These are phyloP conservation scores for Phytophthora colocasiae DNA, from an alignment of 352 stramenopile species.

Conservation along the genomic window DNA sequence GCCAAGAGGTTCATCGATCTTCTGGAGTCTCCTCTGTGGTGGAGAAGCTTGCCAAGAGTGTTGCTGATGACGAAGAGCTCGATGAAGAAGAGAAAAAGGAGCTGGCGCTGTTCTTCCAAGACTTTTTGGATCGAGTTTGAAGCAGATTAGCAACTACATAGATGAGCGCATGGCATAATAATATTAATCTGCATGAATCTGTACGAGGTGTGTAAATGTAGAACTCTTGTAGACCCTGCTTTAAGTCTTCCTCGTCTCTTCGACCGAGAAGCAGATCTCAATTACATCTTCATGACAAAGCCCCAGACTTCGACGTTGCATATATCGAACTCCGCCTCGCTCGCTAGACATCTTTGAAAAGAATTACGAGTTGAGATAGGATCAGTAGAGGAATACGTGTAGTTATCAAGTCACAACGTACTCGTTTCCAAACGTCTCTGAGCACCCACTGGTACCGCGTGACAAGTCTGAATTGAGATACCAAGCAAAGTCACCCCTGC, in stretches of 20 bases:
- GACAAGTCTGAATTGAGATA: constrained; percentile 75
- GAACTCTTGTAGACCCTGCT: no score
- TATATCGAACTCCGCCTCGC: constrained; percentile 62
- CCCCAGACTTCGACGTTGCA: constrained; percentile 76
- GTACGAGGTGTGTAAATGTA: neutral
- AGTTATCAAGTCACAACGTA: constrained; percentile 16
- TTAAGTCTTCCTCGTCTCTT: no score
- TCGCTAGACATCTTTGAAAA: constrained; percentile 46
- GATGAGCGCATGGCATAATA: constrained; percentile 17
- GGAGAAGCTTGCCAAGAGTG: constrained; percentile 32
- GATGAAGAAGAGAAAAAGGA: constrained; percentile 69
- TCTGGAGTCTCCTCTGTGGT: constrained; percentile 53
- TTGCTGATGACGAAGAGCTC: constrained; percentile 42
- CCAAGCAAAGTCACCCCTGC: constrained; percentile 71
- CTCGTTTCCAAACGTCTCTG: constrained; percentile 70
- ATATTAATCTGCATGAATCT: constrained; percentile 25
- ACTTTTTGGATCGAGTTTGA: constrained; percentile 42
- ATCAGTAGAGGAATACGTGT: neutral
- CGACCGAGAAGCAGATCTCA: no score
- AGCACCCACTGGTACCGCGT: constrained; percentile 50
- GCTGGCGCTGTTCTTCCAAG: constrained; percentile 46
- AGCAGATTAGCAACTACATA: constrained; percentile 8
- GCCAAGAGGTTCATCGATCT: constrained; percentile 46
- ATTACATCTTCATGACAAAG: constrained; percentile 59
- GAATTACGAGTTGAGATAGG: neutral